These are phyloP conservation scores for Nemania sp. DNA, from an alignment of 2,329 filamentous ascomycete genomes.

Conservation along the genomic window DNA sequence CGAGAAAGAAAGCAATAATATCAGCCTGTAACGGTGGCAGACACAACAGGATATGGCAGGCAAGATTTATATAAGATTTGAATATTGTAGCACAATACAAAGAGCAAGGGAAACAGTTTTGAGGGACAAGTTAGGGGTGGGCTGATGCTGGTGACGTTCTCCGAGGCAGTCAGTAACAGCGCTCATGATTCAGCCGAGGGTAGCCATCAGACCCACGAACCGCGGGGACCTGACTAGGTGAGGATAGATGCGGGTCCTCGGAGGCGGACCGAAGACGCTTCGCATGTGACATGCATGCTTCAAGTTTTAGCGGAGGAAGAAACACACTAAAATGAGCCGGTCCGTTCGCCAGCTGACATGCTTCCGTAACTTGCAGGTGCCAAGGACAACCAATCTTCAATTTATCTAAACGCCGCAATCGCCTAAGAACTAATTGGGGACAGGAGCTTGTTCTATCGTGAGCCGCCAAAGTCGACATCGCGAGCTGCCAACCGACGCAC, in stretches of 20 bases:
- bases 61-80: neutral
- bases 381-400: slow-evolving; percentile 3
- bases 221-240: neutral
- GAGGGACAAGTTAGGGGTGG: neutral
- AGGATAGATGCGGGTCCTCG: slow-evolving; percentile 1
- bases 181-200: slow-evolving; percentile 25
- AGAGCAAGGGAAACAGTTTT: neutral
- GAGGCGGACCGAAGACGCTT: neutral
- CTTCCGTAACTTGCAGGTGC: neutral
- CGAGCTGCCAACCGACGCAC: neutral
- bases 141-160: slow-evolving; percentile 12
- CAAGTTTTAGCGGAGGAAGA: neutral
- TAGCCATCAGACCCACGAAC: slow-evolving; percentile 21
- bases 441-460: too few relatives aligned
- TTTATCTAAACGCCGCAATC: neutral
- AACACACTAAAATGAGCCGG: neutral
- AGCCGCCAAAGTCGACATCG: slow-evolving; percentile 1
- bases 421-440: neutral
- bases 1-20: neutral
- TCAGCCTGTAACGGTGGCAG: neutral
- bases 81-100: neutral
- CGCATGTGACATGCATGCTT: slow-evolving; percentile 14
- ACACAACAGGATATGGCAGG: neutral
- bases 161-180: neutral
- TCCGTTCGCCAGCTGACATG: neutral